These are phyloP conservation scores for Pinguiococcus pyrenoidosus DNA, from an alignment of 108 stramenopile species.

Conservation along the genomic window DNA sequence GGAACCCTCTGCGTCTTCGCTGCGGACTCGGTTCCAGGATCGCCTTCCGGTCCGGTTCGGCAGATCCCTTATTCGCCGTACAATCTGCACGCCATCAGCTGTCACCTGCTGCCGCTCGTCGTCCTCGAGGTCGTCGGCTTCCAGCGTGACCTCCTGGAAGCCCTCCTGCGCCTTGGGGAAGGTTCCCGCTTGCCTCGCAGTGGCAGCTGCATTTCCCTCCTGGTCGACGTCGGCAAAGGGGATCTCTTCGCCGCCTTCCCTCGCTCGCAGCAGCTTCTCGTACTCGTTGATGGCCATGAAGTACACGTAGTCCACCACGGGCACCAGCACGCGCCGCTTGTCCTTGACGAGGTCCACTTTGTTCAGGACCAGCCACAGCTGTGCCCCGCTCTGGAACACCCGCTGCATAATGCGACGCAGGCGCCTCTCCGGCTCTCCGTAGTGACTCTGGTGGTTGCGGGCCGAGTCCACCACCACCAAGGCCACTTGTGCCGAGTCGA, in stretches of 20 bases:
- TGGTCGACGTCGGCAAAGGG: slow-evolving; percentile 49
- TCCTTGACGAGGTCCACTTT: slow-evolving; percentile 78
- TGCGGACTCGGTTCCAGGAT: too few relatives aligned
- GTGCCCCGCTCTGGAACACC: slow-evolving; percentile 26
- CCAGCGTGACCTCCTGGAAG: too few relatives aligned
- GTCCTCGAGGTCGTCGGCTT: too few relatives aligned
- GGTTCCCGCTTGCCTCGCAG: too few relatives aligned
- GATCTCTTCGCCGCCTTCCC: slow-evolving; percentile 39
- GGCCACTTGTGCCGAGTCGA: slow-evolving; percentile 56
- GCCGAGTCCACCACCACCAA: slow-evolving; percentile 73
- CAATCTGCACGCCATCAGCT: too few relatives aligned
- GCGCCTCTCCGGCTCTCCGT: not conserved
- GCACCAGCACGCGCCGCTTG: slow-evolving; percentile 52
- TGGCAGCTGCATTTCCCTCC: slow-evolving; percentile 8
- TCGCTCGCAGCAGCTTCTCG: slow-evolving; percentile 3
- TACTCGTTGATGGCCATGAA: slow-evolving; percentile 57
- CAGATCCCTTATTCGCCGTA: too few relatives aligned
- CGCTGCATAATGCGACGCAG: not conserved
- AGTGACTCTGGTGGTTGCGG: slow-evolving; percentile 12
- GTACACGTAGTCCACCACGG: slow-evolving; percentile 53
- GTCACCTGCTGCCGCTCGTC: too few relatives aligned
- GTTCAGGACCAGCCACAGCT: slow-evolving; percentile 70
- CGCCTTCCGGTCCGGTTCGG: too few relatives aligned
- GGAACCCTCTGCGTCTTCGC: not conserved
- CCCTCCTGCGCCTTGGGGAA: too few relatives aligned